A percentile compares a stretch with the other conserved stretches of the same genome.
Evolutionary conservation across 331 rosid genomes (phyloP).

Genomic region (Malus hybrid): DNA sequence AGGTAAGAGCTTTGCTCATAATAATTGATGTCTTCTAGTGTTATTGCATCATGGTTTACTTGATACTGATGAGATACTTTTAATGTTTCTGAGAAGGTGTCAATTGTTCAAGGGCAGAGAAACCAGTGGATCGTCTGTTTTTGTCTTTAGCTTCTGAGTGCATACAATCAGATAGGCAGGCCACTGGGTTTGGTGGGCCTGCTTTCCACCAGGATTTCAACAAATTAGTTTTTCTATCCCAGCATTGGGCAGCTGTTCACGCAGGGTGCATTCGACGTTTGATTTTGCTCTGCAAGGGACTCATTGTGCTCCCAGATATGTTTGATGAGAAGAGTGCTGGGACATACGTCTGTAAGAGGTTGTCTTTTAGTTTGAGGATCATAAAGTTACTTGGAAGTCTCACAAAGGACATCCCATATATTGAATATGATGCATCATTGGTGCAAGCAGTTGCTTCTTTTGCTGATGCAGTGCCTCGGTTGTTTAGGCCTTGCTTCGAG

Average conservation of each 20-base stretch:
- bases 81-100: slow-evolving; percentile 39
- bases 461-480: slow-evolving; percentile 55
- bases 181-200: slow-evolving; percentile 41
- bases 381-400: slow-evolving; percentile 67
- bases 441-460: slow-evolving; percentile 65
- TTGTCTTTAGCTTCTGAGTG: slow-evolving; percentile 69
- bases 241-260: slow-evolving; percentile 82
- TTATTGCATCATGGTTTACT: slow-evolving; percentile 10
- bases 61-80: slow-evolving; percentile 17
- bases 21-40: neutral
- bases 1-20: slow-evolving; percentile 38
- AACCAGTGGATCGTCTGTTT: slow-evolving; percentile 62
- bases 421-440: slow-evolving; percentile 64
- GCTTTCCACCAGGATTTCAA: slow-evolving; percentile 43
- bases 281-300: slow-evolving; percentile 62
- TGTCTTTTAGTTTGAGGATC: slow-evolving; percentile 60
- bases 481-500: slow-evolving; percentile 75
- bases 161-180: slow-evolving; percentile 52
- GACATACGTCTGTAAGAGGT: slow-evolving; percentile 53
- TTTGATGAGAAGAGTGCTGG: slow-evolving; percentile 56
- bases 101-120: slow-evolving; percentile 67
- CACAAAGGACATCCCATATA: slow-evolving; percentile 56
- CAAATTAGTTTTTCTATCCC: slow-evolving; percentile 64
- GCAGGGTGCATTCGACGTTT: slow-evolving; percentile 56
- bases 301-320: slow-evolving; percentile 46